These are phyloP conservation scores for Xylaria sp. DNA, from an alignment of 2,329 filamentous ascomycete species.

Conservation along the genomic window DNA sequence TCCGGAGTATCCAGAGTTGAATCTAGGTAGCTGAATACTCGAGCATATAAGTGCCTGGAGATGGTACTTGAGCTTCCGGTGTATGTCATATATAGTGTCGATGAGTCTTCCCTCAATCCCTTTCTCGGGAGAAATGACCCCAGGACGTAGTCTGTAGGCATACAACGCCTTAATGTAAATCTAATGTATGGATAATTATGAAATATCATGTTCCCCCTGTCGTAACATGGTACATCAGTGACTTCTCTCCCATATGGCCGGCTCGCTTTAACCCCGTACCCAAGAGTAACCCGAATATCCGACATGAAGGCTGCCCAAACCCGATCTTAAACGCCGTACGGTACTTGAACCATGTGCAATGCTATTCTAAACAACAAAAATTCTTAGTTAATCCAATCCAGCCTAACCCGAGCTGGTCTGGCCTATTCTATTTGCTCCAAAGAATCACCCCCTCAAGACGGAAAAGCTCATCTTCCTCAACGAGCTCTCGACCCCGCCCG, in stretches of 20 bases:
- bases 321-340: constrained; percentile 16
- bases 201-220: not conserved
- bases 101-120: not conserved
- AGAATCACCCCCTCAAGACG: constrained; percentile 42
- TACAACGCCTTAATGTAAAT: not conserved
- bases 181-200: not conserved
- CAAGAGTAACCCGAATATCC: not conserved
- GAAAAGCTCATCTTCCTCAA: constrained; percentile 45
- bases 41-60: not conserved
- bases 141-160: too few relatives aligned
- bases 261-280: not conserved
- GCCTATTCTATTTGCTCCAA: too few relatives aligned
- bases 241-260: not conserved
- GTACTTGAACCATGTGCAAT: constrained; percentile 19
- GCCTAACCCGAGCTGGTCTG: not conserved
- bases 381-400: not conserved
- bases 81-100: not conserved
- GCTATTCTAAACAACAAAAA: constrained; percentile 9
- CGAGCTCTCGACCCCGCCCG: constrained; percentile 37
- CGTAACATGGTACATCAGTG: too few relatives aligned
- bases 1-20: constrained; percentile 47
- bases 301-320: not conserved
- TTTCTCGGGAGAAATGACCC: too few relatives aligned
- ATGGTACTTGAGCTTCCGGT: not conserved
- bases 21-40: constrained; percentile 26